Percentiles rank a stretch among this genome's conserved stretches.
Evolutionary conservation across 495 filamentous ascomycete genomes (phyloP).

Genomic region (Aspergillus taichungensis): DNA sequence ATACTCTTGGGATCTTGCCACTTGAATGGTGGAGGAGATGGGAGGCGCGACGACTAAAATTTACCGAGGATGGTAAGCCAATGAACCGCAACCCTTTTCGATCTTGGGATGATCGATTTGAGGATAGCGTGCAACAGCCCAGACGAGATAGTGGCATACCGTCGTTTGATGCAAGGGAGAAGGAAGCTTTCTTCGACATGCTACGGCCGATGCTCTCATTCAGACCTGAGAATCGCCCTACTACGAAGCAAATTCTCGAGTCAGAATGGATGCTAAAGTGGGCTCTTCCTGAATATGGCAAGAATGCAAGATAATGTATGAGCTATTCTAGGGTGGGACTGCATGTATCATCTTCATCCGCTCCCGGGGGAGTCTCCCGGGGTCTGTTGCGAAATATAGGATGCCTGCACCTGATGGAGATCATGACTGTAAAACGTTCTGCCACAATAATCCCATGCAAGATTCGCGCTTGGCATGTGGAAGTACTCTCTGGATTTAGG

Average conservation of each 20-base stretch:
- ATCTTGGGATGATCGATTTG: conserved; percentile 20
- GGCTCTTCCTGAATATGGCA: conserved; percentile 31
- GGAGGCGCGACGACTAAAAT: conserved; percentile 8
- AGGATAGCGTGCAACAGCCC: conserved; percentile 18
- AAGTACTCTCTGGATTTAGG: too few relatives aligned
- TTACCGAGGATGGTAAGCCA: conserved; percentile 13
- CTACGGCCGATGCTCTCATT: conserved; percentile 33
- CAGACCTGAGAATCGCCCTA: conserved; percentile 25
- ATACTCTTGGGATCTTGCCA: conserved; percentile 24
- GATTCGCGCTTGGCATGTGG: too few relatives aligned
- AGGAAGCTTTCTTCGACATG: conserved; percentile 25
- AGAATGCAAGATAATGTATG: too few relatives aligned
- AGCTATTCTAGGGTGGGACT: too few relatives aligned
- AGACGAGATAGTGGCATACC: conserved; percentile 10
- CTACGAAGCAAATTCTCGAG: conserved; percentile 23
- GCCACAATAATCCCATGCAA: too few relatives aligned
- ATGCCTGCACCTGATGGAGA: too few relatives aligned
- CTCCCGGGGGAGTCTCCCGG: too few relatives aligned
- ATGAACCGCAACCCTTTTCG: conserved; percentile 13
- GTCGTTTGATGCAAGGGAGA: conserved; percentile 19
- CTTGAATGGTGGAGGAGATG: conserved; percentile 22
- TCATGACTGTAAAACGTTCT: too few relatives aligned
- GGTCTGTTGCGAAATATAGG: too few relatives aligned
- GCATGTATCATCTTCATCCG: too few relatives aligned
- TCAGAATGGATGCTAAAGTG: conserved; percentile 34